Evolutionary conservation across 2,329 filamentous ascomycete species (phyloP).

Genomic region (Colletotrichum incanum): DNA sequence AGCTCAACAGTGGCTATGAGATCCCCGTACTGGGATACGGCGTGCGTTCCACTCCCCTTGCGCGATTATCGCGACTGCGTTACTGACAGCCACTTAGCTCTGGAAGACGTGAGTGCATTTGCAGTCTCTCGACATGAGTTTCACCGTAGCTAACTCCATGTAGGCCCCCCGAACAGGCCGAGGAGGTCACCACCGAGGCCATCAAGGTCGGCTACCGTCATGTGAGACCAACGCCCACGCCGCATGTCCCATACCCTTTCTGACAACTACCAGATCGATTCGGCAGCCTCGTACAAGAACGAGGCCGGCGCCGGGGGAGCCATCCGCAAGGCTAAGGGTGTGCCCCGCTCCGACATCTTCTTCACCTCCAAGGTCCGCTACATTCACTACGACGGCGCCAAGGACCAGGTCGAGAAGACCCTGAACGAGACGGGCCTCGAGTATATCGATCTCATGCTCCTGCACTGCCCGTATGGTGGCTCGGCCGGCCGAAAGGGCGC

Average conservation of each 20-base stretch:
- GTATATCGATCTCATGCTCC: conserved; percentile 78
- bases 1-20: conserved; percentile 69
- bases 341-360: conserved; percentile 66
- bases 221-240: conserved; percentile 50
- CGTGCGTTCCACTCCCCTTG: conserved; percentile 55
- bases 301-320: conserved; percentile 64
- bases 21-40: conserved; percentile 69
- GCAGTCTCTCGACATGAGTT: neutral
- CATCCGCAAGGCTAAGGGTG: conserved; percentile 56
- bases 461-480: conserved; percentile 75
- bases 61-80: conserved; percentile 34
- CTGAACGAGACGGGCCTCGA: conserved; percentile 73
- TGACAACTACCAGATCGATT: conserved; percentile 62
- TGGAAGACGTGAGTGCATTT: conserved; percentile 64
- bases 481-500: conserved; percentile 69
- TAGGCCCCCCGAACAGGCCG: conserved; percentile 55
- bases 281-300: conserved; percentile 67
- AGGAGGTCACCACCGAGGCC: conserved; percentile 61
- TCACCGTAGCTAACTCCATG: neutral
- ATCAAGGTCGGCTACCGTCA: conserved; percentile 69
- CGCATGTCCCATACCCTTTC: neutral
- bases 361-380: conserved; percentile 69
- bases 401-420: conserved; percentile 74
- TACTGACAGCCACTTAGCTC: conserved; percentile 55
- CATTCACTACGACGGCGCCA: conserved; percentile 74